Evolutionary conservation across 257 asterid species (phyloP).

Genomic region (Leptodermis oblonga): DNA sequence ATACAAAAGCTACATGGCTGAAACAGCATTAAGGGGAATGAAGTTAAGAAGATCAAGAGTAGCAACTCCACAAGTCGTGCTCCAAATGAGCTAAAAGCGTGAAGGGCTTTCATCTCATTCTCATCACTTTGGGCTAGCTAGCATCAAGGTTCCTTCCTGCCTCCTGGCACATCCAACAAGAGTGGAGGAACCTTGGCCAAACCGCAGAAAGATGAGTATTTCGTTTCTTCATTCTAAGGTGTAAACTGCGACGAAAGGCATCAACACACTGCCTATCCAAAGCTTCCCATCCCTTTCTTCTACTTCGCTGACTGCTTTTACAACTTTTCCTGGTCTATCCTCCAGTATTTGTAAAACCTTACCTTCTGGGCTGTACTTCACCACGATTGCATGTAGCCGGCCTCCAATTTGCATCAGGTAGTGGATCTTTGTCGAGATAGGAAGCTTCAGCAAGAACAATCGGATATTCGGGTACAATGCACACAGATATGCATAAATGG

Average conservation of each 20-base stretch:
- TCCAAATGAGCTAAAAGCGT: no score
- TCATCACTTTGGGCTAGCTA: no score
- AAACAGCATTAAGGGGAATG: not conserved
- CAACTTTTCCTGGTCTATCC: slow-evolving; percentile 79
- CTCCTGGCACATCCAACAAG: not conserved
- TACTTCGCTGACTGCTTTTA: slow-evolving; percentile 75
- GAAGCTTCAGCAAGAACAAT: slow-evolving; percentile 58
- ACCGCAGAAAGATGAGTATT: not conserved
- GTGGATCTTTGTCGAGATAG: slow-evolving; percentile 59
- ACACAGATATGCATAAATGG: slow-evolving; percentile 48
- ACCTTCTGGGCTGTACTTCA: slow-evolving; percentile 82
- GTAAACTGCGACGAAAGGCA: slow-evolving; percentile 76
- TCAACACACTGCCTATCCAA: slow-evolving; percentile 92
- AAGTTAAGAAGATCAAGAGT: not conserved
- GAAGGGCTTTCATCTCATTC: no score
- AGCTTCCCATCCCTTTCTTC: slow-evolving; percentile 92
- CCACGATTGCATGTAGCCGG: slow-evolving; percentile 46
- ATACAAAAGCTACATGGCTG: not conserved
- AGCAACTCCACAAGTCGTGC: no score
- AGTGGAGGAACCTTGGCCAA: not conserved
- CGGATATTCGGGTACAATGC: slow-evolving; percentile 49
- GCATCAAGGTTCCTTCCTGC: no score
- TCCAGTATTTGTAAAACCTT: slow-evolving; percentile 59
- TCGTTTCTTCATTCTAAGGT: slow-evolving; percentile 27
- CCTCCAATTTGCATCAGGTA: slow-evolving; percentile 80